Evolutionary conservation across 1,284 basidiomycete species (phyloP), one percentile per base, ranked within the genome.

Genomic region (Ceratobasidium theobromae): DNA sequence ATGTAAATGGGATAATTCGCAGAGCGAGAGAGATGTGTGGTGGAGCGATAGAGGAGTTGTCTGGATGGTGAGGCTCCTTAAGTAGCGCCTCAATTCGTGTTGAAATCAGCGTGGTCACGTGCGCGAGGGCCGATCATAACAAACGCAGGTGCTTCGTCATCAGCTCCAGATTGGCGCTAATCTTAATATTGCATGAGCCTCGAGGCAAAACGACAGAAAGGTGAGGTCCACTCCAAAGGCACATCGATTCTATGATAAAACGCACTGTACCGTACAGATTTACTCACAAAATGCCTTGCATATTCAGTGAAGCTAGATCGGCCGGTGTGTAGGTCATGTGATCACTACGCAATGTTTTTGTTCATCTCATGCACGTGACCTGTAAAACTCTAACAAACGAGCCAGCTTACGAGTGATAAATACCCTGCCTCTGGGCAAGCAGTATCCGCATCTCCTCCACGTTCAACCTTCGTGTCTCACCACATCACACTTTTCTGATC

Each of bases 21-120:
- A 33, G 14, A 28, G 28, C 30, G 54, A 21, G 33, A 18, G 35
- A 21, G 53, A 41, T 30, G 49, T 65, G 54, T 58, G 62, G 70
- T 65, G 67, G 70, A 52, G 71, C 68, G 72, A 62, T 73, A 69
- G 23, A 30, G 16, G 18, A 38, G 46, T 57, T 70, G 65, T 72
- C 74, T 60, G 62, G 69, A 64, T 69, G 66, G 67, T 68, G 68
- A 21, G 32, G 35, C 57, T 60, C 46, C 28, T 60, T 60, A 60
- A 48, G 57, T 60, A 49, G 46, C 46, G 21, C 46, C 46, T 6
- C 46, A 27, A 12, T 27, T 18, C 18, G 46, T 60, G 57, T 60
- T 60, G 9, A 30, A 49, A 32, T 38, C 57, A 9, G 18, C 8
- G 32, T 33, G 23, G 21, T 60, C 57, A 60, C 57, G 57, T 60